Percentiles rank a stretch among this genome's conserved stretches.
Evolutionary conservation across 2,329 filamentous ascomycete genomes (phyloP).

Genomic region (Alternaria gaisen): DNA sequence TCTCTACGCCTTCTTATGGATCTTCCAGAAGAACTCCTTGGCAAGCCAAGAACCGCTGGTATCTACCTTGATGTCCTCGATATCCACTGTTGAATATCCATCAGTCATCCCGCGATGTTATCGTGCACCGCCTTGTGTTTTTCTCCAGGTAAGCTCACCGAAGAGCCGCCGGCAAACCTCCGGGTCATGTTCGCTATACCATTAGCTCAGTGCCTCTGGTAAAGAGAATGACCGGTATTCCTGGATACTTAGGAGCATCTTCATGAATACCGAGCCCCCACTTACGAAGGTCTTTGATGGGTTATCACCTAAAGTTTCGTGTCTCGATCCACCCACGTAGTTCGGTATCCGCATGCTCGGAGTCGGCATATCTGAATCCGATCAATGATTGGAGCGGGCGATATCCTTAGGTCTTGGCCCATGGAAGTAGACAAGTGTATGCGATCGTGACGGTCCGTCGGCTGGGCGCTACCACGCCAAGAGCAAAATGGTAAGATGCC

Average conservation of each 20-base stretch:
- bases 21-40: neutral
- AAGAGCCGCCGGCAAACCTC: neutral
- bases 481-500: neutral
- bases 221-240: neutral
- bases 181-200: neutral
- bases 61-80: conserved; percentile 5
- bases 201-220: neutral
- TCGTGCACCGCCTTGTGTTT: neutral
- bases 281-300: neutral
- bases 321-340: neutral
- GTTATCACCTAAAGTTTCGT: neutral
- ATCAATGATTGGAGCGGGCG: neutral
- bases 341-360: neutral
- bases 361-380: neutral
- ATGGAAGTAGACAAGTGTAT: neutral
- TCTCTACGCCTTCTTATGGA: neutral
- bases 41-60: neutral
- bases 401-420: neutral
- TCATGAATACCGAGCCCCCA: neutral
- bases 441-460: neutral
- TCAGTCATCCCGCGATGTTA: neutral
- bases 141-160: neutral
- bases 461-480: neutral
- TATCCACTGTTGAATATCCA: conserved; percentile 1
- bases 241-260: neutral